Evolutionary conservation across 768 basidiomycete species (phyloP), one percentile per base, ranked within the genome.

Genomic region (Inosperma sp.): DNA sequence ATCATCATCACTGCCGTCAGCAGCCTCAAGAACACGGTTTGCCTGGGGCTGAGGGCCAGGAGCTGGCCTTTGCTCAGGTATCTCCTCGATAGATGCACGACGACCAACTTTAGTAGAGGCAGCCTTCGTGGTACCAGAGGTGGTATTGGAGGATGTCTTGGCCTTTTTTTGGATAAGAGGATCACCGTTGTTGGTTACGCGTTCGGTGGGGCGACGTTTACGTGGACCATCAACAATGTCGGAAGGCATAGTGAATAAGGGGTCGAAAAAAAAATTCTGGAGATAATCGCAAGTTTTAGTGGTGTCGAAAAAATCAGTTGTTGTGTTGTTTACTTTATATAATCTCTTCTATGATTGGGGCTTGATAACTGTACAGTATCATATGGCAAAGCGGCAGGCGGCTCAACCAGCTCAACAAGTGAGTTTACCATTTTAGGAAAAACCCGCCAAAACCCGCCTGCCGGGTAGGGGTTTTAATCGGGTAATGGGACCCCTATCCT

Each of bases 381-480:
- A 14, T 13, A 35, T 35, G 34, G 12, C 5, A 14, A 35, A 14
- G 12, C 4, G 13, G 34, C 5, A 4, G 13, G 12, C 17, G 17
- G 13, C 14, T 4, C 34, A 14, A 17, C 34, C 34, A 17, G 17
- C 34, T 5, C 5, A 41, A 26, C 27, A 13, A n/a, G 40, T 3
- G 12, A 17, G 40, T 26, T 10, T 25, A 23, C 22, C 40, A 41
- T 41, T 41, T 41, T 41, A 17, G 40, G 49, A 26, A 39, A 50
- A 19, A 50, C 49, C 49, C 17, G 16, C 14, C 13, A 31, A 27
- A 27, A 42, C 47, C 52, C 46, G 37, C 22, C 14, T 14, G 21
- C 13, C 26, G 52, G 39, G 47, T 49, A 41, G n/a, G 52, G 52
- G 52, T 53, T 53, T 48, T 21, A 23, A 22, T 27, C 17, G 47